Percentiles rank a stretch among this genome's conserved stretches.
Evolutionary conservation across 192 early-diverging fungal genomes (phyloP).

Genomic region (Entomortierella parvispora): DNA sequence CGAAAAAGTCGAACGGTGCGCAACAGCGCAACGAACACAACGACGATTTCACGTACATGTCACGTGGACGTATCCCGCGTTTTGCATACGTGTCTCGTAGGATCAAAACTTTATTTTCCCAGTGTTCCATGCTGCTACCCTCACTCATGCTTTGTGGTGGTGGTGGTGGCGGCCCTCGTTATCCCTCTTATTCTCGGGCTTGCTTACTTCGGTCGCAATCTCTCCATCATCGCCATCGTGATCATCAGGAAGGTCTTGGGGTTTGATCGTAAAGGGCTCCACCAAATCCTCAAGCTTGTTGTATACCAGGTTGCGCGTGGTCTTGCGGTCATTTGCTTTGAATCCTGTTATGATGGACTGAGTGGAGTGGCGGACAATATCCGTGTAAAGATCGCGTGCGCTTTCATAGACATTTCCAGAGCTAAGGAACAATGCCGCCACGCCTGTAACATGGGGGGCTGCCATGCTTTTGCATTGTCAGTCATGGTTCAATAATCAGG

Average conservation of each 20-base stretch:
- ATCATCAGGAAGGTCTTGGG: slow-evolving; percentile 1
- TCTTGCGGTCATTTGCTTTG: background rate
- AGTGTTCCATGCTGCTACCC: too few relatives aligned
- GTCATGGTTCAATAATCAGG: too few relatives aligned
- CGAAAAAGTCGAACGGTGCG: too few relatives aligned
- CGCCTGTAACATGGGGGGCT: slow-evolving; percentile 58
- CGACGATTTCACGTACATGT: too few relatives aligned
- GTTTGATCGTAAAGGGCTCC: background rate
- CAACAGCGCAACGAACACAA: too few relatives aligned
- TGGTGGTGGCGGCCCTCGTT: too few relatives aligned
- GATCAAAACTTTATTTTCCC: too few relatives aligned
- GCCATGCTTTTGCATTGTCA: slow-evolving; percentile 53
- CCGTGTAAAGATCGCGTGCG: slow-evolving; percentile 44
- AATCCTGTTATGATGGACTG: slow-evolving; percentile 11
- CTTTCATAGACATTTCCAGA: slow-evolving; percentile 23
- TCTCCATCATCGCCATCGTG: background rate
- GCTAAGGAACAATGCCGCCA: slow-evolving; percentile 54
- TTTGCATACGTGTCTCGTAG: too few relatives aligned
- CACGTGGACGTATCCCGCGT: too few relatives aligned
- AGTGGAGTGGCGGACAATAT: slow-evolving; percentile 15
- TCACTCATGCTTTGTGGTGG: too few relatives aligned
- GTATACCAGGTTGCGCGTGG: slow-evolving; percentile 21
- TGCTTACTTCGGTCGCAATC: background rate
- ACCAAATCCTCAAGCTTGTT: slow-evolving; percentile 37
- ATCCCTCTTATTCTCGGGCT: too few relatives aligned